phyloP scores from a whole-genome alignment of 805 yeast genomes.

The Maudiozyma bulderi region DNA sequence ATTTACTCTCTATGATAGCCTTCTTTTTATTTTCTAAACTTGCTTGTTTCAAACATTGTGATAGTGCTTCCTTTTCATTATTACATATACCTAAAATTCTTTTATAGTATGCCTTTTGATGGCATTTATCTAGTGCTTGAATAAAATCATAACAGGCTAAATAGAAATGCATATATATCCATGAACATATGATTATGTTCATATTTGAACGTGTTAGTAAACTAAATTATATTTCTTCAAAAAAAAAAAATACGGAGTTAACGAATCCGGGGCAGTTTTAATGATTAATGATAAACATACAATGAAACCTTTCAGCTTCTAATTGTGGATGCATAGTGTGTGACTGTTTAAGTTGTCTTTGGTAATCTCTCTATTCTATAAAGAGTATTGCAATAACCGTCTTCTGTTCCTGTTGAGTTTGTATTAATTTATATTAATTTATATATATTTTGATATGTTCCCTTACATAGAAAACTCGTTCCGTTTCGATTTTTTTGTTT shows the following conservation, averaged over 20 bases:
- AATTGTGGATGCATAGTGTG: slow-evolving; percentile 44
- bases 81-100: slow-evolving; percentile 79
- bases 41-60: slow-evolving; percentile 71
- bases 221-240: not conserved
- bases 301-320: slow-evolving; percentile 39
- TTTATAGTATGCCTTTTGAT: slow-evolving; percentile 53
- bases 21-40: slow-evolving; percentile 54
- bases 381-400: not conserved
- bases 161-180: not conserved
- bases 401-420: not conserved
- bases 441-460: no score
- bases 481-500: no score
- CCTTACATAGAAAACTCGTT: no score
- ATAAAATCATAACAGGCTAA: slow-evolving; percentile 70
- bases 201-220: slow-evolving; percentile 6
- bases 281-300: slow-evolving; percentile 22
- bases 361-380: no score
- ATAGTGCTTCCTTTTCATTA: slow-evolving; percentile 67
- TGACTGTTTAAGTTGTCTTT: not conserved
- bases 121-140: slow-evolving; percentile 85
- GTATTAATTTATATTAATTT: no score
- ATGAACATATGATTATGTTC: not conserved
- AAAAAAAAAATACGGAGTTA: no score
- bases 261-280: not conserved
- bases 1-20: slow-evolving; percentile 41